Evolutionary conservation across 768 basidiomycete species (phyloP).

Genomic region (Gyrodon lividus): DNA sequence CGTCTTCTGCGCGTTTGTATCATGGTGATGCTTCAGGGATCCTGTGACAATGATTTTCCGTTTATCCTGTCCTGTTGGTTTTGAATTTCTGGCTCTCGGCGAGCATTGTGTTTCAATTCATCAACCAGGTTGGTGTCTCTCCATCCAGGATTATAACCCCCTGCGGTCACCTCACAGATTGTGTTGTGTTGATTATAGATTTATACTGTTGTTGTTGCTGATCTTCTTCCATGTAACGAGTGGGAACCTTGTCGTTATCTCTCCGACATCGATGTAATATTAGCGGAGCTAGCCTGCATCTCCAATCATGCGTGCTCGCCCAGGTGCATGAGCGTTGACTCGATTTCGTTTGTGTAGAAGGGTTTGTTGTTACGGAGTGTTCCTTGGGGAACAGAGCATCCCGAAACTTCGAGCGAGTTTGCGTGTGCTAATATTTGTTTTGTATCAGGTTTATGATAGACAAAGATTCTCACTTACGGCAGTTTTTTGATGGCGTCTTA

Average conservation of each 20-base stretch:
- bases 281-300: background rate
- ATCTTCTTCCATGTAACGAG: slow-evolving; percentile 7
- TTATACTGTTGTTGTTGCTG: background rate
- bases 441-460: too few relatives aligned
- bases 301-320: background rate
- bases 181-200: background rate
- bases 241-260: slow-evolving; percentile 9
- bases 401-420: too few relatives aligned
- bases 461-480: too few relatives aligned
- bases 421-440: too few relatives aligned
- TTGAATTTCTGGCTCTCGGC: background rate
- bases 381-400: too few relatives aligned
- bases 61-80: background rate
- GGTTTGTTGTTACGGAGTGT: too few relatives aligned
- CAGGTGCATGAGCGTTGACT: too few relatives aligned
- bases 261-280: background rate
- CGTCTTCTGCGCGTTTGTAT: slow-evolving; percentile 1
- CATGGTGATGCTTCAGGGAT: slow-evolving; percentile 10
- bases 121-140: slow-evolving; percentile 7
- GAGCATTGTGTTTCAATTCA: background rate
- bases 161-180: background rate
- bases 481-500: too few relatives aligned
- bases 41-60: slow-evolving; percentile 1
- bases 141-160: background rate
- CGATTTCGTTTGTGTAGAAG: too few relatives aligned